Base-by-base conservation (phyloP, 768 basidiomycete species). In the Lactarius trivialis region DNA sequence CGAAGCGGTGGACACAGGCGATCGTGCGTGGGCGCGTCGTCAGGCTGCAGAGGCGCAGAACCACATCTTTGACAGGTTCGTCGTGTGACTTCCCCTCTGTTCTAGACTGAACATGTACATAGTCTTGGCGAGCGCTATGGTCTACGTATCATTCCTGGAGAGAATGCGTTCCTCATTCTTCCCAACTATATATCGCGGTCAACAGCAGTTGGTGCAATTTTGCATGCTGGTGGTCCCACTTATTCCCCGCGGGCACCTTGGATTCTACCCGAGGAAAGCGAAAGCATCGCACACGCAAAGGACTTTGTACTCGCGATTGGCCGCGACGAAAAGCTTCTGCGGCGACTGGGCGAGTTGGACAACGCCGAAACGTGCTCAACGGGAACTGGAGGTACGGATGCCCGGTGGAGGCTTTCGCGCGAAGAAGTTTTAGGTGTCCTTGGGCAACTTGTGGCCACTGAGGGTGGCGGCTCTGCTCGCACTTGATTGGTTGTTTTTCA, bases 1-100 rank as follows among this genome's bases (percentile, higher is more conserved):
- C 15, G 67, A 71, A 5, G 70, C 66, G 21, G 56, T 71, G 37
- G 66, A 72, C 43, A 72, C 83, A 0, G 54, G 56, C 24, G 88
- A 90, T 68, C 78, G 86, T 12, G 83, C 82, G 60, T 94, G 92
- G 92, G 92, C 91, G 0, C 81, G 87, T 34, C 77, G 92, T 24
- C 91, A 93, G 70, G 92, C 92, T 1, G 89, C 90, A 0, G 91
- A 93, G 71, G 92, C 92, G 24, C 92, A 93, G 73, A 94, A 94
- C 73, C 92, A 93, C 68, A 90, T 93, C 65, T 93, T 91, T 70
- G 91, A 92, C 71, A 83, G 82, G 82, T 82, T 45, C n/a, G 32
- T 53, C 43, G 12, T 12, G 36, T 53, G 56, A 17, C 36, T 30
- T 51, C 21, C 33, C 26, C 24, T 48, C n/a, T 21, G 58, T 21